A percentile compares a stretch with the other conserved stretches of the same genome.
Conservation (phyloP, 176 grass and related monocot genomes). For the Raddia guianensis region DNA sequence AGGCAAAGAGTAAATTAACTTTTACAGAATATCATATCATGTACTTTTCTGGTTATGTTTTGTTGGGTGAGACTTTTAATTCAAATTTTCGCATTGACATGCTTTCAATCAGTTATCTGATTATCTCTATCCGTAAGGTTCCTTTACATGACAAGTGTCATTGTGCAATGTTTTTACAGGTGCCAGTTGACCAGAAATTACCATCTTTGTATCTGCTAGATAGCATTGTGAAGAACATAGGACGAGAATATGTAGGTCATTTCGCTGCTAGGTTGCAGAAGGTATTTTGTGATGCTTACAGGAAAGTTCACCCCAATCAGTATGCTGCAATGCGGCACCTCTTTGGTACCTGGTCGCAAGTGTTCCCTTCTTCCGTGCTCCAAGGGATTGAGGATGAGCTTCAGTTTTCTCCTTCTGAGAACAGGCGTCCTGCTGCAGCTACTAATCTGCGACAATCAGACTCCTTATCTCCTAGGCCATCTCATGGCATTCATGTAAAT, state of each 20-base stretch:
- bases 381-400: conserved; percentile 81
- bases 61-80: background rate
- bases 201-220: conserved; percentile 96
- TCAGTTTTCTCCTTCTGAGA: conserved; percentile 73
- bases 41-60: background rate
- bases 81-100: background rate
- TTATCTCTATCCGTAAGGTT: background rate
- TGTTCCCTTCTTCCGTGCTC: conserved; percentile 75
- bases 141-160: conserved; percentile 15
- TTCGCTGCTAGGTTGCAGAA: conserved; percentile 77
- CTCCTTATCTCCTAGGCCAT: conserved; percentile 59
- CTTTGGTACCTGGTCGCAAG: conserved; percentile 86
- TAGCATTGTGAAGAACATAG: conserved; percentile 99
- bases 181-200: conserved; percentile 84
- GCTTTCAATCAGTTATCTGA: conserved; percentile 18
- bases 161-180: conserved; percentile 63
- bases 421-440: conserved; percentile 31
- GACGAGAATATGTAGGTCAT: conserved; percentile 67
- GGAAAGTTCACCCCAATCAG: conserved; percentile 69
- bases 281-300: conserved; percentile 86
- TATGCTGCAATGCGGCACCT: conserved; percentile 80
- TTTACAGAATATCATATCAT: background rate
- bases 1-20: conserved; percentile 23
- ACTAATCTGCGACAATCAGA: conserved; percentile 53
- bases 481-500: conserved; percentile 93